Percentiles rank a stretch among this genome's conserved stretches.
Conservation (phyloP, 805 yeast genomes). For the Torulaspora maleeae region DNA sequence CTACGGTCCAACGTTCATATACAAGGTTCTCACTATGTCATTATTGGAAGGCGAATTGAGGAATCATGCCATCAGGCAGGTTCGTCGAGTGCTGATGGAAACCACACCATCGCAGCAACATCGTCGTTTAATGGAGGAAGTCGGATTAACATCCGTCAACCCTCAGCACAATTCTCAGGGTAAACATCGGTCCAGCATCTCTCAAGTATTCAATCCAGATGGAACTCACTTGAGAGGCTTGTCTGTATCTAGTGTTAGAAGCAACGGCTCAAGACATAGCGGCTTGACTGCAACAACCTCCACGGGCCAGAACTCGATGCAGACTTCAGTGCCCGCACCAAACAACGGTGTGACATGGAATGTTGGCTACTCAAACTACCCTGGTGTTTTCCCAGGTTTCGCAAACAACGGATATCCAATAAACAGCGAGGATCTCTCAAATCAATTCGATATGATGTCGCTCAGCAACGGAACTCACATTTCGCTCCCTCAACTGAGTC, state of each 20-base stretch:
- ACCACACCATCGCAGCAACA: constrained; percentile 65
- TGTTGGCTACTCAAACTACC: constrained; percentile 24
- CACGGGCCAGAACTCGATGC: constrained; percentile 11
- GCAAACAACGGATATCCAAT: constrained; percentile 14
- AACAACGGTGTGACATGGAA: constrained; percentile 18
- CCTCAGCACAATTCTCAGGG: constrained; percentile 10
- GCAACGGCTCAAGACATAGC: constrained; percentile 30
- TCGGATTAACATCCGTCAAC: constrained; percentile 52
- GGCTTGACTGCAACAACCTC: constrained; percentile 14
- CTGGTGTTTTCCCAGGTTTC: constrained; percentile 32
- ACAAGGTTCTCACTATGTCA: constrained; percentile 73
- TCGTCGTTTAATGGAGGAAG: constrained; percentile 86
- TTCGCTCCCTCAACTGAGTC: constrained; percentile 32
- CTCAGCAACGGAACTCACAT: constrained; percentile 30
- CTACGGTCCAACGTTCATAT: constrained; percentile 73
- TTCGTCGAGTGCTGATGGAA: constrained; percentile 58
- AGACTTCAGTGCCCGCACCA: constrained; percentile 6
- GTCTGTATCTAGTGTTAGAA: constrained; percentile 32
- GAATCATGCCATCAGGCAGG: constrained; percentile 54
- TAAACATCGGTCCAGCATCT: constrained; percentile 25
- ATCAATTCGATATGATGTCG: constrained; percentile 30
- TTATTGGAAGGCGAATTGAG: constrained; percentile 53
- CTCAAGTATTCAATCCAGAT: constrained; percentile 26
- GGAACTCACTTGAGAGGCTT: constrained; percentile 29
- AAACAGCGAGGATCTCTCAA: constrained; percentile 26